Evolutionary conservation across 352 stramenopile genomes (phyloP).

Genomic region (Bremia lactucae): DNA sequence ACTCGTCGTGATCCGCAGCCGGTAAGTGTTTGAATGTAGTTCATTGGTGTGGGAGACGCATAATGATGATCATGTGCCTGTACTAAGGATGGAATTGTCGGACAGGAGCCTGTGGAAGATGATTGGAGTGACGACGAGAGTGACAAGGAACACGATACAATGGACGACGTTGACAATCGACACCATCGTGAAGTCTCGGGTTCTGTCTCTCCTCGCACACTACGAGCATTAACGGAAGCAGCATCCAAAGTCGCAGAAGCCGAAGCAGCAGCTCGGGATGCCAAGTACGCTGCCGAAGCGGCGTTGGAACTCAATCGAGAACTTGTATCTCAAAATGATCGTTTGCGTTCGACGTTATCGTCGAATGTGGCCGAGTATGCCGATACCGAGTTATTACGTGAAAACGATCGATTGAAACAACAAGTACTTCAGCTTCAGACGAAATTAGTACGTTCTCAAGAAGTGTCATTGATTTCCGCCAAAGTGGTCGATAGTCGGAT

Average conservation of each 20-base stretch:
- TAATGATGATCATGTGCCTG: too few species aligned
- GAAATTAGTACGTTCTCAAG: too few species aligned
- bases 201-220: constrained; percentile 47
- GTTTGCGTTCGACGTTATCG: constrained; percentile 45
- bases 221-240: constrained; percentile 55
- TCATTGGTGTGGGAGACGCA: constrained; percentile 1
- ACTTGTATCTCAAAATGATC: constrained; percentile 51
- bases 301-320: constrained; percentile 54
- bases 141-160: constrained; percentile 38
- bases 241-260: constrained; percentile 67
- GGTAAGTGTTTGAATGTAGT: constrained; percentile 26
- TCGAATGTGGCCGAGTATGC: constrained; percentile 64
- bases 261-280: constrained; percentile 56
- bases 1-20: constrained; percentile 36
- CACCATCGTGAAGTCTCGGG: too few species aligned
- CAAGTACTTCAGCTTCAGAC: constrained; percentile 59
- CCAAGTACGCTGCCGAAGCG: constrained; percentile 48
- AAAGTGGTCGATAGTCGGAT: constrained; percentile 83
- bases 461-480: constrained; percentile 76
- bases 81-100: constrained; percentile 56
- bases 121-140: constrained; percentile 68
- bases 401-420: constrained; percentile 64
- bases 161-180: constrained; percentile 3
- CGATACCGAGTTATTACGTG: constrained; percentile 47
- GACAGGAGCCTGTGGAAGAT: constrained; percentile 73